Percentiles rank a stretch among this genome's conserved stretches.
Evolutionary conservation across 2,329 filamentous ascomycete genomes (phyloP).

Genomic region (Truncatella angustata): DNA sequence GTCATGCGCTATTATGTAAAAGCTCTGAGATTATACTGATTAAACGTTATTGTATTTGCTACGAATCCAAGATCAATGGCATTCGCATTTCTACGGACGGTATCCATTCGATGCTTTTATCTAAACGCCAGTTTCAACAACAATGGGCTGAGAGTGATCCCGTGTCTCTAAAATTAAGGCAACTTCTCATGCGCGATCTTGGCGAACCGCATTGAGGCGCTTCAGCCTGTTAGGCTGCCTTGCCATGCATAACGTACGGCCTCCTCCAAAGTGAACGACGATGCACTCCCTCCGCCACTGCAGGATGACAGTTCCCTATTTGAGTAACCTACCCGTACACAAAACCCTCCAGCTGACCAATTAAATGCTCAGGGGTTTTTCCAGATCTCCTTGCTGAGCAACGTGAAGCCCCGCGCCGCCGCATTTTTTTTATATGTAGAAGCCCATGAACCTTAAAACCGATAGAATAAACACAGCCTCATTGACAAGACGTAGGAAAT

Average conservation of each 20-base stretch:
- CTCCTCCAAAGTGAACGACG: not conserved
- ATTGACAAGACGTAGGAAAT: not conserved
- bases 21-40: not conserved
- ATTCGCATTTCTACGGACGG: too few relatives aligned
- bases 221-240: not conserved
- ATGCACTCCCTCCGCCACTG: not conserved
- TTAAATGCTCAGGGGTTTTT: not conserved
- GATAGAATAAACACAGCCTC: not conserved
- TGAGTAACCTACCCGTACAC: not conserved
- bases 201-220: not conserved
- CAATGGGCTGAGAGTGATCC: too few relatives aligned
- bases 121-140: too few relatives aligned
- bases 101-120: too few relatives aligned
- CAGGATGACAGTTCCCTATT: not conserved
- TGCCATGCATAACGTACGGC: constrained; percentile 1
- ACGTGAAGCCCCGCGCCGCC: not conserved
- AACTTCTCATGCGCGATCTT: not conserved
- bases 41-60: not conserved
- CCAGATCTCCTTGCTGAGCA: not conserved
- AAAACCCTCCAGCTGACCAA: not conserved
- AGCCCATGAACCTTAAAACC: not conserved
- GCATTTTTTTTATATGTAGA: not conserved
- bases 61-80: too few relatives aligned
- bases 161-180: too few relatives aligned
- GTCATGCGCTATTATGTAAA: too few relatives aligned